phyloP scores from a whole-genome alignment of 768 basidiomycete genomes.

The Kwoniella sp. region DNA sequence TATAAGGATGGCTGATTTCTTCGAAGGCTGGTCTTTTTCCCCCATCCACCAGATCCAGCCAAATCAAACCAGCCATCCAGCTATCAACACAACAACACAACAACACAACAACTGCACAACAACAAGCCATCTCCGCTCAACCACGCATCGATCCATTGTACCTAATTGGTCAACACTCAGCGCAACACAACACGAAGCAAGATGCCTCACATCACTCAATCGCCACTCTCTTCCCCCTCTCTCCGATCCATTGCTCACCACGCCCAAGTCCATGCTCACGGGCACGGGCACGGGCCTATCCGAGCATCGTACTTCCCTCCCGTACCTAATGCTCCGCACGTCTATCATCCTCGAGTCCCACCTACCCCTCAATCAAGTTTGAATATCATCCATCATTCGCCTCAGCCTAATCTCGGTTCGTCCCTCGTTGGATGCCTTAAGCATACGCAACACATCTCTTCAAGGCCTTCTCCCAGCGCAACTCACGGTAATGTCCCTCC shows the following conservation, averaged over 20 bases:
- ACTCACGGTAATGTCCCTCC: too few species aligned
- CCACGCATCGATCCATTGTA: not conserved
- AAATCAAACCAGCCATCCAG: not conserved
- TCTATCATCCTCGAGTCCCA: conserved; percentile 17
- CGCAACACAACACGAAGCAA: too few species aligned
- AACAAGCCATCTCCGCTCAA: conserved; percentile 3
- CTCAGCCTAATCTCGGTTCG: conserved; percentile 9
- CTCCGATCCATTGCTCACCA: conserved; percentile 22
- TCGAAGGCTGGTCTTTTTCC: not conserved
- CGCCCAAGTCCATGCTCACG: conserved; percentile 1
- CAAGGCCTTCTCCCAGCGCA: not conserved
- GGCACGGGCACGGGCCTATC: not conserved
- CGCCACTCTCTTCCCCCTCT: conserved; percentile 24
- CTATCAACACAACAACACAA: conserved; percentile 1
- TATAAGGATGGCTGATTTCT: not conserved
- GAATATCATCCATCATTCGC: conserved; percentile 5
- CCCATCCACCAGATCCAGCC: not conserved
- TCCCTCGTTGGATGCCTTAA: conserved; percentile 19
- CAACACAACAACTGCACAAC: not conserved
- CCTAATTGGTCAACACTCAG: too few species aligned
- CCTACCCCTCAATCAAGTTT: conserved; percentile 12
- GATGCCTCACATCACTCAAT: conserved; percentile 21
- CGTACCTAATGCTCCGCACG: conserved; percentile 13
- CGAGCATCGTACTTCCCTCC: conserved; percentile 23
- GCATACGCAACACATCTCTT: conserved; percentile 9